Base-by-base conservation (phyloP, 768 basidiomycete genomes). In the Suillus hirtellus region DNA sequence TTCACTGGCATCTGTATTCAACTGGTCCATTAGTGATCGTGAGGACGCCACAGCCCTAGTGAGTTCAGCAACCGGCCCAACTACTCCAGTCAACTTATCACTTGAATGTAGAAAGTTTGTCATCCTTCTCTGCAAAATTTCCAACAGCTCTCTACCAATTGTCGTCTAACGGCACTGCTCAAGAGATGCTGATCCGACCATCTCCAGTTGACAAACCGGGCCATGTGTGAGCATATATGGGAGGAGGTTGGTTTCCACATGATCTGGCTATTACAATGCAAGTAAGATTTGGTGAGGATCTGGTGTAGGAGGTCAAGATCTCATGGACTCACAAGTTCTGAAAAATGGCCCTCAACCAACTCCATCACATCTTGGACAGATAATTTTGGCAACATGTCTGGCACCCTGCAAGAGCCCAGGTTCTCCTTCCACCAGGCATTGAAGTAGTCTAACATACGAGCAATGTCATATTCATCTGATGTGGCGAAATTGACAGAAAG, bases 291-390 rank as follows among this genome's bases (percentile, higher is more conserved):
- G 4, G 44, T 46, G 9, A n/a, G 44, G 3, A 46, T 11, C 44
- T 3, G 10, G 46, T 47, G 46, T 4, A 19, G 42, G 42, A 17
- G 4, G 4, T 21, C 21, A 47, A 21, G 21, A 47, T 47, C 21
- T 6, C 37, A 38, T 38, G 42, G 27, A 31, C 50, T 52, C 2
- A 52, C 31, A 2, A 52, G 50, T 31, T 52, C 21, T 17, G 27
- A 52, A 52, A 31, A 52, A 15, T 17, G 27, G 8, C 8, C 11
- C 8, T 24, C 50, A 34, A 52, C 50, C 50, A 52, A 52, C 11
- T 52, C 50, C 50, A 52, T 52, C 15, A 52, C 50, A 31, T 52
- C 31, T 52, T 52, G 31, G 31, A 52, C 21, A 9, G 50, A 52
- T 52, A 8, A 52, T 8, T 52, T 52, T 15, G 50, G 50, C 50